Conservation (phyloP, 768 basidiomycete species). For the Pilatotrama ljubarskyi region DNA sequence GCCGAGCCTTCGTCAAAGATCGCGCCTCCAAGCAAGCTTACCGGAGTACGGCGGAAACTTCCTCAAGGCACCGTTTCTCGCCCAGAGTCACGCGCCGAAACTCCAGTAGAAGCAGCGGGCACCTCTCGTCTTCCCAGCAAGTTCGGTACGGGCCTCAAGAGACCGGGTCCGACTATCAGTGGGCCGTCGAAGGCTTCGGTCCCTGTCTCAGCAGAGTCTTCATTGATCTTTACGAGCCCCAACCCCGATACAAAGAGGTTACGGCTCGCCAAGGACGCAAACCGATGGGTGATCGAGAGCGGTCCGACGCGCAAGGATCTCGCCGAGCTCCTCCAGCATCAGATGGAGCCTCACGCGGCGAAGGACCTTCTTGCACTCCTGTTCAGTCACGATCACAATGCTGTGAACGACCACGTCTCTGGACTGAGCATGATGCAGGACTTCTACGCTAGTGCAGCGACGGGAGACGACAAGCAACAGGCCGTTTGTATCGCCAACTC, state of each 20-base stretch:
- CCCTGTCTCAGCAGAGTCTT: slow-evolving; percentile 27
- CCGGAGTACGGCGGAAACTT: slow-evolving; percentile 70
- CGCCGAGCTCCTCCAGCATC: slow-evolving; percentile 79
- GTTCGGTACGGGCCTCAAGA: slow-evolving; percentile 45
- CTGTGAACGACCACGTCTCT: slow-evolving; percentile 87
- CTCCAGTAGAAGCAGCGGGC: slow-evolving; percentile 34
- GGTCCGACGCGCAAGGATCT: slow-evolving; percentile 85
- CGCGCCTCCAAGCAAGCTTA: slow-evolving; percentile 47
- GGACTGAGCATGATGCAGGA: slow-evolving; percentile 76
- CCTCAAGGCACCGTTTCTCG: slow-evolving; percentile 56
- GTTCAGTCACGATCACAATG: slow-evolving; percentile 95
- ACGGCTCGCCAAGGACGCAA: slow-evolving; percentile 72
- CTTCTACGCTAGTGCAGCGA: slow-evolving; percentile 62
- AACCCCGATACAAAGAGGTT: slow-evolving; percentile 64
- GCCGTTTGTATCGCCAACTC: slow-evolving; percentile 80
- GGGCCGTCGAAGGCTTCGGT: slow-evolving; percentile 36
- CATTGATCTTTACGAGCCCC: slow-evolving; percentile 46
- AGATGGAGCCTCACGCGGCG: slow-evolving; percentile 87
- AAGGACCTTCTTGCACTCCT: slow-evolving; percentile 74
- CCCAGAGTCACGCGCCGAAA: slow-evolving; percentile 46
- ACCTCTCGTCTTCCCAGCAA: slow-evolving; percentile 37
- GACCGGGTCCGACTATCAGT: slow-evolving; percentile 41
- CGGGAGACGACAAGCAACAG: slow-evolving; percentile 58
- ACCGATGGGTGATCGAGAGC: slow-evolving; percentile 84
- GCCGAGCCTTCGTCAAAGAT: slow-evolving; percentile 37